These are phyloP conservation scores for Thuidium tamariscinum DNA, from an alignment of 225 moss, liverwort and hornwort species.

Conservation along the genomic window DNA sequence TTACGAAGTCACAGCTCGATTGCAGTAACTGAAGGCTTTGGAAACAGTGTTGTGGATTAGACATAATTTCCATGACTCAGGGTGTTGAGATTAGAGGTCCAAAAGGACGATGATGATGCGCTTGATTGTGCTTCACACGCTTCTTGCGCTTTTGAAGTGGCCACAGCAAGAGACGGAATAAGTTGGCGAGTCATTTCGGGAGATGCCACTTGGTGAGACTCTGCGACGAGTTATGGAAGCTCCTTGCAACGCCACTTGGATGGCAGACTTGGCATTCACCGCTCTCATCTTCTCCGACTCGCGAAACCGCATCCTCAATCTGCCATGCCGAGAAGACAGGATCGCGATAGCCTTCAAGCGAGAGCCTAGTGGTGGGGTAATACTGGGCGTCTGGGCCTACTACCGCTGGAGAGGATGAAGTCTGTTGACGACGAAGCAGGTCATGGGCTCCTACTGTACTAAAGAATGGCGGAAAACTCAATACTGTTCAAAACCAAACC, in stretches of 20 bases:
- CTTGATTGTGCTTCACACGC: neutral
- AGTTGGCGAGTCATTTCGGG: neutral
- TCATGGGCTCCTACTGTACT: neutral
- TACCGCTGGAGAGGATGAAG: slow-evolving; percentile 16
- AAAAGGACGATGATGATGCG: neutral
- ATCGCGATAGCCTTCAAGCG: neutral
- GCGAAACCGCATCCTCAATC: neutral
- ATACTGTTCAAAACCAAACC: neutral
- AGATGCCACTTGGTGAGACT: slow-evolving; percentile 5
- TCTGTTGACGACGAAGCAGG: slow-evolving; percentile 18
- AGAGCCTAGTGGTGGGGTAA: neutral
- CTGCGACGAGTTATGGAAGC: neutral
- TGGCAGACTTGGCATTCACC: neutral
- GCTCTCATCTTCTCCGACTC: neutral
- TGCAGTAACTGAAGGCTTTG: neutral
- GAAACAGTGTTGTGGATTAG: neutral
- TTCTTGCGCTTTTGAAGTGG: neutral
- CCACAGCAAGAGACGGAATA: neutral
- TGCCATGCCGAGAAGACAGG: neutral
- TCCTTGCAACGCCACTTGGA: neutral
- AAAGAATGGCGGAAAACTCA: neutral
- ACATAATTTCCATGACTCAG: neutral
- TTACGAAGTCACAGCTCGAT: neutral
- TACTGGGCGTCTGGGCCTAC: neutral
- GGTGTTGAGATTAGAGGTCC: neutral